These are phyloP conservation scores for Tarenaya hassleriana DNA, from an alignment of 345 rosid genomes.

Conservation along the genomic window DNA sequence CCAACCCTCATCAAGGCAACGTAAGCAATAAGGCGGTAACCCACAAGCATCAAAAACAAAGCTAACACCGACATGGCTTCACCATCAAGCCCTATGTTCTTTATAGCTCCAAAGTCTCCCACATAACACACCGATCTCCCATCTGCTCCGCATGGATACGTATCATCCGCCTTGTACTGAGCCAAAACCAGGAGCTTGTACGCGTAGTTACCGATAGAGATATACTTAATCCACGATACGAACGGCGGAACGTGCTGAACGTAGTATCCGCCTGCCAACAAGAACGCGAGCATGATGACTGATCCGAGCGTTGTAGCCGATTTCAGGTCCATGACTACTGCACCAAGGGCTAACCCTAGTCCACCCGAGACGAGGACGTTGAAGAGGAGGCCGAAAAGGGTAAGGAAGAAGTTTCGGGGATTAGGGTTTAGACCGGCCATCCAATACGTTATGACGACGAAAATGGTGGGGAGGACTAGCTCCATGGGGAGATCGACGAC, in stretches of 20 bases:
- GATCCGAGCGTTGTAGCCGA: constrained; percentile 86
- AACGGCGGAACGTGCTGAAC: constrained; percentile 71
- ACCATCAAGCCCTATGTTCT: constrained; percentile 41
- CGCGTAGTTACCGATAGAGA: constrained; percentile 82
- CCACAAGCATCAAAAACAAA: constrained; percentile 66
- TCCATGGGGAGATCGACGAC: constrained; percentile 71
- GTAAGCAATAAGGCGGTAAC: constrained; percentile 77
- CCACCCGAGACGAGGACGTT: constrained; percentile 89
- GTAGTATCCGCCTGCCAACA: constrained; percentile 83
- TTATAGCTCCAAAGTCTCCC: constrained; percentile 61
- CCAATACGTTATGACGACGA: constrained; percentile 51
- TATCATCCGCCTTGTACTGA: constrained; percentile 62
- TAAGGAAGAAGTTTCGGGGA: constrained; percentile 32
- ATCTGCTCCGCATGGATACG: constrained; percentile 46
- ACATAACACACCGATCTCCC: constrained; percentile 45
- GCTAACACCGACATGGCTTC: constrained; percentile 46
- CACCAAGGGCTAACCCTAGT: constrained; percentile 81
- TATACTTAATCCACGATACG: constrained; percentile 74
- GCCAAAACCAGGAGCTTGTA: constrained; percentile 72
- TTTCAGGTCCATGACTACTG: constrained; percentile 78
- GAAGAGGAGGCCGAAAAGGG: constrained; percentile 45
- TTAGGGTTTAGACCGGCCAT: constrained; percentile 60
- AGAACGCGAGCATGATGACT: constrained; percentile 78
- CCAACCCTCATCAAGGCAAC: constrained; percentile 52
- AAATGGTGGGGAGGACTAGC: constrained; percentile 54